A percentile compares a stretch with the other conserved stretches of the same genome.
These are phyloP conservation scores for Aspergillus sp. DNA, from an alignment of 2,329 filamentous ascomycete species.

Conservation along the genomic window DNA sequence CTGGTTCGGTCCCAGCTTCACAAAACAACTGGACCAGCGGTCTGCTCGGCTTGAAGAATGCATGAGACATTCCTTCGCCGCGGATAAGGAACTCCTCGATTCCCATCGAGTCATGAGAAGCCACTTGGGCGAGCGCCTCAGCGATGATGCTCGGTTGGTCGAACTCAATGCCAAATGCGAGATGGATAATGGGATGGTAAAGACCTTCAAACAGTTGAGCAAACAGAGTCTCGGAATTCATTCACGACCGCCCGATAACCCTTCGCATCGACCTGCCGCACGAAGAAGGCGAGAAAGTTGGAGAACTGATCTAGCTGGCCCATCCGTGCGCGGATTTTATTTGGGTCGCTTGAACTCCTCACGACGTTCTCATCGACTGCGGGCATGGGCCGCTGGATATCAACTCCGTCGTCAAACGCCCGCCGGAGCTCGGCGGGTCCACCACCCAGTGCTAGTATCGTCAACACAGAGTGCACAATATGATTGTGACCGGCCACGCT, in stretches of 20 bases:
- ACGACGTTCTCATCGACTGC: conserved; percentile 17
- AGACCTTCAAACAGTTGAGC: conserved; percentile 59
- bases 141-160: conserved; percentile 72
- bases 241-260: conserved; percentile 60
- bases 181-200: conserved; percentile 74
- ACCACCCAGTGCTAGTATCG: conserved; percentile 27
- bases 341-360: conserved; percentile 14
- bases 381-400: conserved; percentile 26
- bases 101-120: conserved; percentile 54
- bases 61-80: not conserved
- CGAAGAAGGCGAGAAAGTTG: conserved; percentile 70
- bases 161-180: conserved; percentile 81
- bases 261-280: conserved; percentile 60
- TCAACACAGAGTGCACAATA: conserved; percentile 31
- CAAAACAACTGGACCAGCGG: not conserved
- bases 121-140: conserved; percentile 71
- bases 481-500: conserved; percentile 20
- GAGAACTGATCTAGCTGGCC: conserved; percentile 62
- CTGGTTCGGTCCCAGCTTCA: not conserved
- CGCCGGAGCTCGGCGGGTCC: conserved; percentile 21
- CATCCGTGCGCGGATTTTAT: conserved; percentile 37
- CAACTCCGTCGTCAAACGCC: conserved; percentile 24
- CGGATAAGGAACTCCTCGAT: not conserved
- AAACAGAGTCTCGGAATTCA: conserved; percentile 64
- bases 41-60: not conserved